Evolutionary conservation across 768 basidiomycete genomes (phyloP).

Genomic region (Mycena rebaudengoi): DNA sequence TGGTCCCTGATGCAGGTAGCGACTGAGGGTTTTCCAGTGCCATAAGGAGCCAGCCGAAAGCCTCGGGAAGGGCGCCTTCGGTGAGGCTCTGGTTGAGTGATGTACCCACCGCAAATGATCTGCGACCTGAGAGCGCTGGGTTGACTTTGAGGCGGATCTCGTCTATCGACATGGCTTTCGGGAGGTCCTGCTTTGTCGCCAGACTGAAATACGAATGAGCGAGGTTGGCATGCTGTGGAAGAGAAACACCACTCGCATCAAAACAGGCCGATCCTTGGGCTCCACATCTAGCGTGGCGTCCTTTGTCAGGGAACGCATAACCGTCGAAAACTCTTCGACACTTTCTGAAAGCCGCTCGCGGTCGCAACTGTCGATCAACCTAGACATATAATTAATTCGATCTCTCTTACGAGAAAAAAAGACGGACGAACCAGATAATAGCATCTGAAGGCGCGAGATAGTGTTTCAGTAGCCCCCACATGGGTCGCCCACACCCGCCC

Average conservation of each 20-base stretch:
- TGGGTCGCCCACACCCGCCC: conserved; percentile 60
- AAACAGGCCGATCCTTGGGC: conserved; percentile 34
- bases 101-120: conserved; percentile 38
- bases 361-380: conserved; percentile 67
- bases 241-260: conserved; percentile 38
- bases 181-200: conserved; percentile 71
- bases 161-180: conserved; percentile 58
- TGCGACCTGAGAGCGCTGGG: conserved; percentile 37
- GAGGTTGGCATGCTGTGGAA: not conserved
- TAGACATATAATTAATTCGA: not conserved
- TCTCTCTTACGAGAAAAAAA: not conserved
- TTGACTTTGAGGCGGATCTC: conserved; percentile 51
- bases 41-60: conserved; percentile 50
- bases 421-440: conserved; percentile 53
- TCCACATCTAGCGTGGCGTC: too few relatives aligned
- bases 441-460: conserved; percentile 59
- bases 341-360: conserved; percentile 59
- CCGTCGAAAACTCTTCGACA: conserved; percentile 56
- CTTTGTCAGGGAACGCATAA: conserved; percentile 36
- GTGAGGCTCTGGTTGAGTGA: conserved; percentile 28
- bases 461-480: not conserved
- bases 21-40: conserved; percentile 38
- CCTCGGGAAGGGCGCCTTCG: conserved; percentile 43
- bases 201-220: conserved; percentile 39
- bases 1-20: not conserved